Evolutionary conservation across 805 yeast genomes (phyloP).

Genomic region (Yarrowia sp.): DNA sequence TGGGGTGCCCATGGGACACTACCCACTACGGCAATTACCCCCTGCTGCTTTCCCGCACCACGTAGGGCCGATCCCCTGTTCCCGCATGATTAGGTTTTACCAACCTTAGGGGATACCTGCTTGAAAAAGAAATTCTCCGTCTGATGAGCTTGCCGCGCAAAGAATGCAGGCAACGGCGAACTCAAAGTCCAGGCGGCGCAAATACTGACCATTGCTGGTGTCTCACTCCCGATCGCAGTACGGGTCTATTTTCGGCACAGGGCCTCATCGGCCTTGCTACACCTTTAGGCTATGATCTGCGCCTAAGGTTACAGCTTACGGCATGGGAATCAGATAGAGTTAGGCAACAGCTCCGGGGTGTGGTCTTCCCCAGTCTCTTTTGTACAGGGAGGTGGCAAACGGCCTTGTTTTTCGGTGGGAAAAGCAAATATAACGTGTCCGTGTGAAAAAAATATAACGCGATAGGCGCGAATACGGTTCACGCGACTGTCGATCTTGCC

Average conservation of each 20-base stretch:
- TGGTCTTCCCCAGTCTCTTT: neutral
- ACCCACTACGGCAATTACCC: neutral
- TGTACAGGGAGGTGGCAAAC: neutral
- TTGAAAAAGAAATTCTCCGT: neutral
- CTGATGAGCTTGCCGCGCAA: neutral
- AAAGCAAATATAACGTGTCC: neutral
- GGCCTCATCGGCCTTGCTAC: neutral
- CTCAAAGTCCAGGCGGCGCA: too few relatives aligned
- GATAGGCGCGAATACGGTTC: neutral
- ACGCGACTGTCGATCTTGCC: neutral
- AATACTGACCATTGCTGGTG: too few relatives aligned
- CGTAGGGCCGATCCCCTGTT: slow-evolving; percentile 18
- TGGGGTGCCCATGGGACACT: neutral
- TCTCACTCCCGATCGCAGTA: too few relatives aligned
- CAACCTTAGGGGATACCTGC: neutral
- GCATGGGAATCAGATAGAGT: neutral
- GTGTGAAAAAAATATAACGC: neutral
- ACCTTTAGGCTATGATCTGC: neutral
- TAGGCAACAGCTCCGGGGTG: neutral
- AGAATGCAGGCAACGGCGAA: neutral
- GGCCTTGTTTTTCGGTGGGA: neutral
- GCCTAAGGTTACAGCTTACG: neutral
- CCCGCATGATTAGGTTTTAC: slow-evolving; percentile 6
- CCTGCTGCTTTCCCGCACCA: slow-evolving; percentile 22
- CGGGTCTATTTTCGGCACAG: neutral